phyloP scores from a whole-genome alignment of 129 eudicot species.

The Arctium minus region DNA sequence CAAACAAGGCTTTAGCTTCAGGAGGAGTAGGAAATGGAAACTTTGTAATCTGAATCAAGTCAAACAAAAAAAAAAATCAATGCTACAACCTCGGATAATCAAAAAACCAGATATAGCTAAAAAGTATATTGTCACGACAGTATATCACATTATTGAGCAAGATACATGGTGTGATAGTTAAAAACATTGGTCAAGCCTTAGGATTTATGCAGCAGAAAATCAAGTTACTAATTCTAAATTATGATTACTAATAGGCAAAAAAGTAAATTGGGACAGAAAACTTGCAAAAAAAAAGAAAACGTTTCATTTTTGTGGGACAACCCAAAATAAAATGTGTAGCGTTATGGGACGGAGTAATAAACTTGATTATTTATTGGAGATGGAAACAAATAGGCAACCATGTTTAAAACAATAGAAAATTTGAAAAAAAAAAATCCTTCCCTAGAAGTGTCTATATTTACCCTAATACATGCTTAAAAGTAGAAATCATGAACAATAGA shows the following conservation, averaged over 20 bases:
- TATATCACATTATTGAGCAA: no score
- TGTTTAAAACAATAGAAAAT: no score
- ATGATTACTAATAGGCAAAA: background rate
- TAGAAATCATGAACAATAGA: background rate
- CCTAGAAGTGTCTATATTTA: background rate
- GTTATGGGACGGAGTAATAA: no score
- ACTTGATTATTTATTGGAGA: no score
- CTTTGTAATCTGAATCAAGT: slow-evolving; percentile 61
- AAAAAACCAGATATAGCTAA: background rate
- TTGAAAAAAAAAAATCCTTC: no score
- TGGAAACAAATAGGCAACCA: no score
- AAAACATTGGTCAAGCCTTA: no score
- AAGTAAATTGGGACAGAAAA: background rate
- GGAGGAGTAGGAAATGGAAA: slow-evolving; percentile 96
- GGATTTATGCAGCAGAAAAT: background rate
- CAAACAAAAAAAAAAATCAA: background rate
- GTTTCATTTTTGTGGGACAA: background rate
- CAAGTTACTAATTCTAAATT: background rate
- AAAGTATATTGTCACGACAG: background rate
- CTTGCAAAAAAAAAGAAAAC: no score
- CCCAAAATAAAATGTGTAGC: background rate
- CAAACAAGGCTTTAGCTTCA: slow-evolving; percentile 44
- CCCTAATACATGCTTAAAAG: background rate
- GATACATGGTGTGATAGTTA: no score
- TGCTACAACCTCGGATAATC: background rate